Evolutionary conservation across 2,329 filamentous ascomycete genomes (phyloP).

Genomic region (Ophiosphaerella korrae): DNA sequence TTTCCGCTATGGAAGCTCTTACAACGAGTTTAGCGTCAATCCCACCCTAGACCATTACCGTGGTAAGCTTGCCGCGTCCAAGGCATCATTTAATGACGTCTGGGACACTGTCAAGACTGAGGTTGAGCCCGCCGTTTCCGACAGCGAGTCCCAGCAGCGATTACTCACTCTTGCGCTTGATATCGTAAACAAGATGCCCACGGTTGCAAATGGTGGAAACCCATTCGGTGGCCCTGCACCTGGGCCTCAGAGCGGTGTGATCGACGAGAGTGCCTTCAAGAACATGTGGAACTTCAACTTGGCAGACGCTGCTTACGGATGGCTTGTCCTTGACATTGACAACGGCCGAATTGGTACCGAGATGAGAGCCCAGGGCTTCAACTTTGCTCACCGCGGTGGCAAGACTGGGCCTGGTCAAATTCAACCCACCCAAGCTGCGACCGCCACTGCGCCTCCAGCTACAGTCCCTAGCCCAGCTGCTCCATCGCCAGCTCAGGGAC

Average conservation of each 20-base stretch:
- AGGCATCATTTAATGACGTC: conserved; percentile 98
- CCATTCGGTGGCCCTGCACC: conserved; percentile 88
- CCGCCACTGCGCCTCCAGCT: conserved; percentile 42
- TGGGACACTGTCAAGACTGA: conserved; percentile 98
- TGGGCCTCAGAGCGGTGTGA: conserved; percentile 78
- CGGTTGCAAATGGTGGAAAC: conserved; percentile 91
- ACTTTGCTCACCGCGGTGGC: conserved; percentile 92
- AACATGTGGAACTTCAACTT: conserved; percentile 99
- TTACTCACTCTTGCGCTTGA: conserved; percentile 88
- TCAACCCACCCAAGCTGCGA: conserved; percentile 45
- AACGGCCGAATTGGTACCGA: conserved; percentile 95
- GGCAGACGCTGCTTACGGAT: conserved; percentile 96
- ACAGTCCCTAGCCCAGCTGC: conserved; percentile 47
- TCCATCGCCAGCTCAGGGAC: conserved; percentile 41
- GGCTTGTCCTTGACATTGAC: conserved; percentile 92
- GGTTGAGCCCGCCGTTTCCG: conserved; percentile 89
- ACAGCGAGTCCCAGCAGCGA: conserved; percentile 93
- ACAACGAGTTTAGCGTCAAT: conserved; percentile 99
- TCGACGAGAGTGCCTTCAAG: conserved; percentile 99
- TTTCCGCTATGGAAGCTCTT: conserved; percentile 98
- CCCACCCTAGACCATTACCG: conserved; percentile 97
- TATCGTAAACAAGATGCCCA: conserved; percentile 98
- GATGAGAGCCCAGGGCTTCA: conserved; percentile 98
- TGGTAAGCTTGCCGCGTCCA: conserved; percentile 95
- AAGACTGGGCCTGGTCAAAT: conserved; percentile 61